Evolutionary conservation across 2,329 filamentous ascomycete genomes (phyloP).

Genomic region (Fusarium pseudonygamai): DNA sequence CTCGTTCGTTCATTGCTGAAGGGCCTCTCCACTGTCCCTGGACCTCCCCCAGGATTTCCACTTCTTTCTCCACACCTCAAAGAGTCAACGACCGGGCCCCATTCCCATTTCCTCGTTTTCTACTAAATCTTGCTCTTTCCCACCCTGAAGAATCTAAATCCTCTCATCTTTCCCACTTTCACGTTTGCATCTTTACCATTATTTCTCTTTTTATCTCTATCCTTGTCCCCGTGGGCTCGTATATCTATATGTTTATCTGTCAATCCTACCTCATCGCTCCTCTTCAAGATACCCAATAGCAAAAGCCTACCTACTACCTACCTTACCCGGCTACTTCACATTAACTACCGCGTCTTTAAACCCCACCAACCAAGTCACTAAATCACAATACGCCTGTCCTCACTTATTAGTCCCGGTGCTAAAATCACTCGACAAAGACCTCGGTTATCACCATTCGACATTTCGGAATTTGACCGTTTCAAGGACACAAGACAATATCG

Average conservation of each 20-base stretch:
- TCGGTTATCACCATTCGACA: slow-evolving; percentile 27
- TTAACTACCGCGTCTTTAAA: not conserved
- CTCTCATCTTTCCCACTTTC: slow-evolving; percentile 21
- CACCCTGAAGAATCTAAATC: slow-evolving; percentile 24
- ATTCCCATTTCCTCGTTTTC: slow-evolving; percentile 39
- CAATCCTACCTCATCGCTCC: not conserved
- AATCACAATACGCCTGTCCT: slow-evolving; percentile 5
- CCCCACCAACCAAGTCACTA: slow-evolving; percentile 29
- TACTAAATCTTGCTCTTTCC: slow-evolving; percentile 40
- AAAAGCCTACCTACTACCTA: not conserved
- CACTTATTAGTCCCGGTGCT: slow-evolving; percentile 27
- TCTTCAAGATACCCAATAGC: slow-evolving; percentile 22
- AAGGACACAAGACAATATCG: slow-evolving; percentile 19
- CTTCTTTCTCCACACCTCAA: slow-evolving; percentile 41
- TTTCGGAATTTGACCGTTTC: slow-evolving; percentile 10
- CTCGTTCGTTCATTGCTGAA: not conserved
- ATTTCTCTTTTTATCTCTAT: slow-evolving; percentile 1
- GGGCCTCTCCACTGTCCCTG: slow-evolving; percentile 35
- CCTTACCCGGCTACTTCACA: not conserved
- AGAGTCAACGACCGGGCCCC: slow-evolving; percentile 9
- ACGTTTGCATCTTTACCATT: slow-evolving; percentile 6
- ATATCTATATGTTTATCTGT: slow-evolving; percentile 16
- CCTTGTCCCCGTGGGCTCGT: not conserved
- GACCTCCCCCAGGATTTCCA: slow-evolving; percentile 44
- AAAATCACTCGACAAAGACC: slow-evolving; percentile 30